Evolutionary conservation across 805 yeast species (phyloP).

Genomic region (Cyberlindnera saturnus): DNA sequence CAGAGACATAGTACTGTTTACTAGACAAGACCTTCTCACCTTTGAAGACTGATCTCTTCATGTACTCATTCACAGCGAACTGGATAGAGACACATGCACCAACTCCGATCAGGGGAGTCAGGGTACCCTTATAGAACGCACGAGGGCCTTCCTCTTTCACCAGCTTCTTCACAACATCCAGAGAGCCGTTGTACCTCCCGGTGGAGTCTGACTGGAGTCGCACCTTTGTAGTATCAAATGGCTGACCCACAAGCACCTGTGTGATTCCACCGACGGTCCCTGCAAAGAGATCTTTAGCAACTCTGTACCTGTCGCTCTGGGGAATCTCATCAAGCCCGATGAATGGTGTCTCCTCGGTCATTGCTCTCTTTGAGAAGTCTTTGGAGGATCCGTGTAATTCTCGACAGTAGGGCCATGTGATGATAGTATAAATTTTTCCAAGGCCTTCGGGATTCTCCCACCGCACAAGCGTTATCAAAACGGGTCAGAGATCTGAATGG

Average conservation of each 20-base stretch:
- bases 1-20: slow-evolving; percentile 72
- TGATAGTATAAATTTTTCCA: too few species aligned
- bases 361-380: background rate
- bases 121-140: slow-evolving; percentile 90
- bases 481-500: too few species aligned
- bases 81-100: slow-evolving; percentile 97
- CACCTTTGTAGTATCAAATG: slow-evolving; percentile 93
- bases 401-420: background rate
- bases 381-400: background rate
- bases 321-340: slow-evolving; percentile 7
- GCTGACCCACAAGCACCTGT: slow-evolving; percentile 93
- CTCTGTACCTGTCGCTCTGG: slow-evolving; percentile 16
- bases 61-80: slow-evolving; percentile 89
- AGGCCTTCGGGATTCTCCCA: too few species aligned
- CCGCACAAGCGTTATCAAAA: too few species aligned
- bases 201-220: slow-evolving; percentile 70
- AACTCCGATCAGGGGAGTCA: slow-evolving; percentile 92
- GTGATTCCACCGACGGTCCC: slow-evolving; percentile 96
- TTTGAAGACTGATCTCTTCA: slow-evolving; percentile 70
- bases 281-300: slow-evolving; percentile 35
- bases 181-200: slow-evolving; percentile 66
- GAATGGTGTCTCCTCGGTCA: slow-evolving; percentile 14
- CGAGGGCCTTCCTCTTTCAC: slow-evolving; percentile 72
- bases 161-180: slow-evolving; percentile 70
- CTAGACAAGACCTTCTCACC: slow-evolving; percentile 38